Evolutionary conservation across 2,329 filamentous ascomycete species (phyloP).

Genomic region (Gyromitra esculenta): DNA sequence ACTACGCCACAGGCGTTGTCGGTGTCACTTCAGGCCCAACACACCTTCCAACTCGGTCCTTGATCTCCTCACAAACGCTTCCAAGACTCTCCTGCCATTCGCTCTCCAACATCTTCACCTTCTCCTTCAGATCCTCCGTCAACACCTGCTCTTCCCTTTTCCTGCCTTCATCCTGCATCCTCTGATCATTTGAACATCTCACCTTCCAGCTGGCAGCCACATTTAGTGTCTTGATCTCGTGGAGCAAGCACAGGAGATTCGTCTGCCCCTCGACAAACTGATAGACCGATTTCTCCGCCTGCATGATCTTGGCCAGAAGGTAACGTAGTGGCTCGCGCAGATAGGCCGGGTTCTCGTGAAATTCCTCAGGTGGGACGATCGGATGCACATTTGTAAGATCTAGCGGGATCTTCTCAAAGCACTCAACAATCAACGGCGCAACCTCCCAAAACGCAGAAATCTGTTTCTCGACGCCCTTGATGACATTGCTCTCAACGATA

Average conservation of each 20-base stretch:
- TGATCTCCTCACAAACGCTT: constrained; percentile 75
- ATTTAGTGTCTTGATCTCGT: constrained; percentile 73
- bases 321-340: constrained; percentile 86
- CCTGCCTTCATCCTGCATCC: constrained; percentile 62
- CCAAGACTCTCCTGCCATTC: constrained; percentile 92
- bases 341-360: constrained; percentile 86
- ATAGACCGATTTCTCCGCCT: constrained; percentile 91
- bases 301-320: constrained; percentile 81
- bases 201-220: constrained; percentile 61
- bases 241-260: constrained; percentile 86
- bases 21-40: constrained; percentile 61
- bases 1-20: constrained; percentile 43
- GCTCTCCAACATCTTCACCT: constrained; percentile 87
- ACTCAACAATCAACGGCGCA: constrained; percentile 78
- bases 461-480: constrained; percentile 87
- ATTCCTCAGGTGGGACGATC: constrained; percentile 78
- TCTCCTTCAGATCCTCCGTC: constrained; percentile 90
- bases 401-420: constrained; percentile 81
- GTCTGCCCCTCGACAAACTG: constrained; percentile 97
- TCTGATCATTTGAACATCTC: constrained; percentile 59
- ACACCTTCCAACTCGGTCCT: constrained; percentile 76
- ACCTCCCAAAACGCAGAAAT: constrained; percentile 98
- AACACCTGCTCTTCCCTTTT: constrained; percentile 72
- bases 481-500: constrained; percentile 84
- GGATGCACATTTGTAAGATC: constrained; percentile 61